Conservation (phyloP, 2,329 filamentous ascomycete genomes). For the Meredithiella fracta region DNA sequence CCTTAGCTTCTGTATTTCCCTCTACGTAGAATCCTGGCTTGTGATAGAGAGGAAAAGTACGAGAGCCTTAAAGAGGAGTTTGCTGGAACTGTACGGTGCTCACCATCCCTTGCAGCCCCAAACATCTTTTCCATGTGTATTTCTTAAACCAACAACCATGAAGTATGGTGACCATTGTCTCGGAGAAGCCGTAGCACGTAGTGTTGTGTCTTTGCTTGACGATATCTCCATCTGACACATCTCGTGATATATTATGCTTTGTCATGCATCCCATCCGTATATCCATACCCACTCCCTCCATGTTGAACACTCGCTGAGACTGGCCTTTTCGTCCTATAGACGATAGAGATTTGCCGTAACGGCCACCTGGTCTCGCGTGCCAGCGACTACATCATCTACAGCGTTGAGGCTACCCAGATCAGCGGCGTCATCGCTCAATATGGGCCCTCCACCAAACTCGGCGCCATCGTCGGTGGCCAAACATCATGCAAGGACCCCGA, state of each 20-base stretch:
- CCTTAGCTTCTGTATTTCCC: constrained; percentile 1
- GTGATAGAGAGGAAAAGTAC: constrained; percentile 81
- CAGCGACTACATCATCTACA: constrained; percentile 98
- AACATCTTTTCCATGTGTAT: not conserved
- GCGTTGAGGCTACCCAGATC: constrained; percentile 86
- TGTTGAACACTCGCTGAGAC: constrained; percentile 28
- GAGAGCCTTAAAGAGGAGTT: constrained; percentile 69
- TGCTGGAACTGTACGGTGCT: constrained; percentile 56
- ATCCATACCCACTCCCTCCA: not conserved
- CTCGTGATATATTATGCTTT: constrained; percentile 17
- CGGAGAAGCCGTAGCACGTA: not conserved
- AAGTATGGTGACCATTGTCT: not conserved
- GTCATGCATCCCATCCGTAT: not conserved
- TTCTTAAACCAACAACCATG: not conserved
- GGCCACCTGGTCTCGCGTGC: constrained; percentile 88
- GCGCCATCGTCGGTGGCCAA: constrained; percentile 90
- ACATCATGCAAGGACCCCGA: constrained; percentile 97
- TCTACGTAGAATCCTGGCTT: constrained; percentile 66
- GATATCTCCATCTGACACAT: constrained; percentile 17
- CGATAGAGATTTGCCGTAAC: constrained; percentile 79
- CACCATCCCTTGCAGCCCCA: constrained; percentile 17
- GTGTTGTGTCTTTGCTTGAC: not conserved
- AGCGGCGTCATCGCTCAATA: constrained; percentile 73
- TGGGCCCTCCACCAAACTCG: constrained; percentile 86
- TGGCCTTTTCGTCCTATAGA: constrained; percentile 32